Conservation (phyloP, 768 basidiomycete species). For the Russula olivacea region DNA sequence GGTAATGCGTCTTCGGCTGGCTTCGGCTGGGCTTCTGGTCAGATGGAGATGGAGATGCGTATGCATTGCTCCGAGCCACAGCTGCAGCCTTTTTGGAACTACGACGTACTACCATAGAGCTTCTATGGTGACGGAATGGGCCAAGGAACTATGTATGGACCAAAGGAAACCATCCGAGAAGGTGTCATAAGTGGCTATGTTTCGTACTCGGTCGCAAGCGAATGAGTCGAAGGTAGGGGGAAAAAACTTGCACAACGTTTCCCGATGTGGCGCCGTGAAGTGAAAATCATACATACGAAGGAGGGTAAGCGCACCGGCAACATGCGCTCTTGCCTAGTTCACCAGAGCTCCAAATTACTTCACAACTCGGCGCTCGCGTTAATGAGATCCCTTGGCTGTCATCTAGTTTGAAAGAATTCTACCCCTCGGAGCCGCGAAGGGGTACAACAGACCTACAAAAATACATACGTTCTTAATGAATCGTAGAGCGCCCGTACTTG, state of each 20-base stretch:
- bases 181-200: neutral
- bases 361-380: neutral
- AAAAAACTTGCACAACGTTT: neutral
- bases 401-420: neutral
- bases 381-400: neutral
- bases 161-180: neutral
- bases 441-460: neutral
- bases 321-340: constrained; percentile 1
- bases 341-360: constrained; percentile 7
- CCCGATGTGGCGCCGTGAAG: constrained; percentile 7
- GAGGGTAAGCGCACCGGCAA: constrained; percentile 2
- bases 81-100: neutral
- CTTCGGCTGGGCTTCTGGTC: neutral
- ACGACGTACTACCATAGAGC: neutral
- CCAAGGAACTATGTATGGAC: neutral
- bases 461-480: neutral
- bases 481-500: neutral
- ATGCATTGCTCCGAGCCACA: neutral
- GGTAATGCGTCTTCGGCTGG: neutral
- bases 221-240: neutral
- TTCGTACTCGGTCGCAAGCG: neutral
- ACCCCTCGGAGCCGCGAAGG: neutral
- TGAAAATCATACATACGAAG: neutral
- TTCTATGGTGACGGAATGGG: neutral
- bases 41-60: neutral